Conservation (phyloP, 352 stramenopile genomes). For the Globisporangium nagaii region DNA sequence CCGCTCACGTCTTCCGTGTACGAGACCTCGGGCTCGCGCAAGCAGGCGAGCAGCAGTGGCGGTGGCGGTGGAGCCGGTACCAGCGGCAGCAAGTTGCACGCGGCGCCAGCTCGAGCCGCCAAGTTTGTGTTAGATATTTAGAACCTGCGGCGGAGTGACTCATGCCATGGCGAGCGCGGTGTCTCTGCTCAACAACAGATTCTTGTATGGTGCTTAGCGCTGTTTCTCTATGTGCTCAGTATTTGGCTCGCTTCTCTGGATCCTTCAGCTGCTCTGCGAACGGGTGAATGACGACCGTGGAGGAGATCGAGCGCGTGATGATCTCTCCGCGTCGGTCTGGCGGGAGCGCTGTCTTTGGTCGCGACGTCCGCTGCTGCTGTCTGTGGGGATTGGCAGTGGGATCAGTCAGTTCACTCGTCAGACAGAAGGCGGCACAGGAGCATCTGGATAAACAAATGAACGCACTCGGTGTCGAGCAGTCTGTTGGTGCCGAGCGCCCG, state of each 20-base stretch:
- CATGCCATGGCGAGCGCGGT: too few relatives aligned
- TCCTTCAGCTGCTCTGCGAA: slow-evolving; percentile 30
- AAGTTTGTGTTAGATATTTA: slow-evolving; percentile 57
- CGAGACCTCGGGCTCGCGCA: slow-evolving; percentile 32
- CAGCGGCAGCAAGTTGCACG: slow-evolving; percentile 12
- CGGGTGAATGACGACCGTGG: slow-evolving; percentile 50
- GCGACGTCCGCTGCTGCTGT: neutral
- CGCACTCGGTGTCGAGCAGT: slow-evolving; percentile 5
- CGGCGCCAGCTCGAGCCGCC: slow-evolving; percentile 26
- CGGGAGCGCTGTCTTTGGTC: slow-evolving; percentile 27
- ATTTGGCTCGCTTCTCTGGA: slow-evolving; percentile 1
- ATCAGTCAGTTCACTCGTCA: neutral
- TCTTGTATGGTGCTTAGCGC: too few relatives aligned
- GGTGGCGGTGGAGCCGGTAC: neutral
- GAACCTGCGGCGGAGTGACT: neutral
- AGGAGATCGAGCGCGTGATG: slow-evolving; percentile 36
- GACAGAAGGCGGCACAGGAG: neutral
- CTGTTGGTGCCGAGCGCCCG: neutral
- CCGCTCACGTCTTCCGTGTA: slow-evolving; percentile 49
- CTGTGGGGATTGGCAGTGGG: too few relatives aligned
- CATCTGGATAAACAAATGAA: neutral
- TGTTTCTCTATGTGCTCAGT: neutral
- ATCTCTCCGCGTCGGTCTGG: slow-evolving; percentile 30
- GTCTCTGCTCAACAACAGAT: too few relatives aligned
- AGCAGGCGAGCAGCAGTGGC: slow-evolving; percentile 16